A percentile compares a stretch with the other conserved stretches of the same genome.
Evolutionary conservation across 805 yeast genomes (phyloP).

Genomic region (Myxozyma monticola): DNA sequence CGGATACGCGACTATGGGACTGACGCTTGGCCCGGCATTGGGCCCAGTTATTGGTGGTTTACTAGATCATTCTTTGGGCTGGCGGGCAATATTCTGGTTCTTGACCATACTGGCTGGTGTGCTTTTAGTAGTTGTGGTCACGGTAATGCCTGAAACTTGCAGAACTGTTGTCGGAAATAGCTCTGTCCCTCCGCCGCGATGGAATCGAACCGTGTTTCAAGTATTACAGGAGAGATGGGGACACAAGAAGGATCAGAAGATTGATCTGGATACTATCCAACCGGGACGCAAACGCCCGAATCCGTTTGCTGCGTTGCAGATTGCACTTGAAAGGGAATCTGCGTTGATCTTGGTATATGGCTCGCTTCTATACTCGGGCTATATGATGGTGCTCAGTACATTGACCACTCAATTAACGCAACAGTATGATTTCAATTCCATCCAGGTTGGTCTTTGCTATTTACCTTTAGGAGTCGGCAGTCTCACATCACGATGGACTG

Average conservation of each 20-base stretch:
- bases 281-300: not conserved
- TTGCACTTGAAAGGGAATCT: constrained; percentile 1
- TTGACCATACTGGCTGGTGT: constrained; percentile 64
- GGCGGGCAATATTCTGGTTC: constrained; percentile 83
- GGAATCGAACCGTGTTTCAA: not conserved
- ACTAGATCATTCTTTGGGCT: constrained; percentile 50
- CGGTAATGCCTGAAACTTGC: constrained; percentile 71
- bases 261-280: not conserved
- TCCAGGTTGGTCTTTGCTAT: constrained; percentile 8
- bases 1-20: constrained; percentile 63
- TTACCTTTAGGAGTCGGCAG: constrained; percentile 15
- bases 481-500: not conserved
- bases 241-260: not conserved
- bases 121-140: constrained; percentile 37
- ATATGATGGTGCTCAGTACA: not conserved
- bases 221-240: not conserved
- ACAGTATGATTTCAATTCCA: constrained; percentile 1
- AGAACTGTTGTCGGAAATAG: constrained; percentile 75
- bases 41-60: constrained; percentile 70
- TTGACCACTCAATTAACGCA: not conserved
- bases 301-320: constrained; percentile 1
- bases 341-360: not conserved
- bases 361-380: not conserved
- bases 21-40: constrained; percentile 69
- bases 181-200: constrained; percentile 42